Evolutionary conservation across 345 rosid species (phyloP).

Genomic region (Aquilaria yunnanensis): DNA sequence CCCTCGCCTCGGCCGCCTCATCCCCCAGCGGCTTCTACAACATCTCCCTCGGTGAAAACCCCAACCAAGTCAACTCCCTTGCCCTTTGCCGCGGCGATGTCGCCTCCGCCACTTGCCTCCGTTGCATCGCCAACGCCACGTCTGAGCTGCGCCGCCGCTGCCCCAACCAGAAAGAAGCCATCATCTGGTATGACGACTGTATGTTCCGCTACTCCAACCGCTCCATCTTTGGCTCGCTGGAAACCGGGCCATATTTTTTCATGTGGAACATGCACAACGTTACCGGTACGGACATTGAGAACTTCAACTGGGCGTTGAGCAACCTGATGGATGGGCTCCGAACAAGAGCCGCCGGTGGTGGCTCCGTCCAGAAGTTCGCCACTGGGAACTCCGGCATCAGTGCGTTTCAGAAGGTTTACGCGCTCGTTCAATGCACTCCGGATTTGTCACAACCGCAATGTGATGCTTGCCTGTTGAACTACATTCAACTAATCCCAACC

Average conservation of each 20-base stretch:
- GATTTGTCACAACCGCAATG: conserved; percentile 18
- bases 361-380: conserved; percentile 19
- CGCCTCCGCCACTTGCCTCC: conserved; percentile 4
- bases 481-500: neutral
- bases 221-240: conserved; percentile 10
- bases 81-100: conserved; percentile 33
- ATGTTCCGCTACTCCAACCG: conserved; percentile 28
- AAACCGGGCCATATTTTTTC: neutral
- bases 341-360: conserved; percentile 12
- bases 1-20: conserved; percentile 15
- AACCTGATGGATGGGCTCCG: conserved; percentile 10
- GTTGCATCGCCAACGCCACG: conserved; percentile 15
- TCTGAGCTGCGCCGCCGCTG: conserved; percentile 12
- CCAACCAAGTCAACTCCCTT: conserved; percentile 10
- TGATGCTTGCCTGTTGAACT: conserved; percentile 7
- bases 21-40: conserved; percentile 26
- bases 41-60: conserved; percentile 9
- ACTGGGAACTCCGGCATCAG: neutral
- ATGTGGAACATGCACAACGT: neutral
- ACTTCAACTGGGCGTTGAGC: conserved; percentile 6
- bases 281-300: neutral
- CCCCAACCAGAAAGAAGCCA: conserved; percentile 22
- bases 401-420: conserved; percentile 8
- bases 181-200: conserved; percentile 15
- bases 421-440: conserved; percentile 36